Evolutionary conservation across 2,329 filamentous ascomycete genomes (phyloP), one percentile per base, ranked within the genome.

Genomic region (Hymenoscyphus occultus): DNA sequence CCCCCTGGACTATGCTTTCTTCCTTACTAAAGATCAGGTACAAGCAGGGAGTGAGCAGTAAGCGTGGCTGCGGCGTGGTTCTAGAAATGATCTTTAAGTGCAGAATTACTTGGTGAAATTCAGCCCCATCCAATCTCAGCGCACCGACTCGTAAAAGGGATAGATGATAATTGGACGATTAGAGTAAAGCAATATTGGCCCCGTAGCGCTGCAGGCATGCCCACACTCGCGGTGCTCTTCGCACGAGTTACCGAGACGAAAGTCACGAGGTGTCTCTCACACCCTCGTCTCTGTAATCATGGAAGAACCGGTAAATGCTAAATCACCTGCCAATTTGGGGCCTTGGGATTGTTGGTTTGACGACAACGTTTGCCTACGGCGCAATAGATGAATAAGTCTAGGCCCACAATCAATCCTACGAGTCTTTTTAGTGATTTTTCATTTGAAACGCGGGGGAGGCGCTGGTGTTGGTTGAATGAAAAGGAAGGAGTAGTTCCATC

Each of bases 391-490:
- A 19, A n/a, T 9, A 51, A 51, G 45, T 51, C 45, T 22, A 13
- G 45, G 22, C 19, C 45, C 45, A 48, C 45, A n/a, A n/a, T 22
- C 45, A 19, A 51, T 51, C 45, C 45, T 51, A 19, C 45, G 19
- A 51, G 19, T 51, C 45, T 51, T 28, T 51, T 51, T 19, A 51
- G n/a, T 51, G 4, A 51, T 51, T 51, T 12, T 19, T 42, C 58
- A 45, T 39, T 60, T 28, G 58, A 60, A 60, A 39, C 58, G 39
- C 39, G 39, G 39, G 39, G 22, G 58, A 60, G 58, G 58, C 58
- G 58, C 22, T 51, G 45, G 12, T 51, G n/a, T 51, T 51, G 45
- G 45, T 48, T 48, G n/a, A 10, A 28, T 51, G 45, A 51, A 51
- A 51, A 51, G 19, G 45, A 22, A 51, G 45, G 45, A 51, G 22